Evolutionary conservation across 2,329 filamentous ascomycete genomes (phyloP).

Genomic region (Colletotrichum caudatum): DNA sequence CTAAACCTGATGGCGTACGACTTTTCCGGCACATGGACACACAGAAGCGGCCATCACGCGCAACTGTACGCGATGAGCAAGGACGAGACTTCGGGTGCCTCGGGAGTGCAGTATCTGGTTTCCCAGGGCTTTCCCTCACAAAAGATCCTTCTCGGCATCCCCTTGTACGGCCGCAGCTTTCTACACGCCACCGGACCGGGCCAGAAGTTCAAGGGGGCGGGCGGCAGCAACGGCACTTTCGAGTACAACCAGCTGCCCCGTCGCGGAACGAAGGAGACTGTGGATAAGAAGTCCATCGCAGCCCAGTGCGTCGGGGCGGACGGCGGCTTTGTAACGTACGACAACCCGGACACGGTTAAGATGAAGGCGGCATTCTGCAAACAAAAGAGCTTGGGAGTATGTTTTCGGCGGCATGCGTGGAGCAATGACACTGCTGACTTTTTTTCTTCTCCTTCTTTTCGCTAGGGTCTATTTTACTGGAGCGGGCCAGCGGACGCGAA

Average conservation of each 20-base stretch:
- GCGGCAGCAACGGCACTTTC: slow-evolving; percentile 77
- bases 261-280: slow-evolving; percentile 70
- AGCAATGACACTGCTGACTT: slow-evolving; percentile 9
- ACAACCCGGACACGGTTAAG: slow-evolving; percentile 80
- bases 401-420: slow-evolving; percentile 47
- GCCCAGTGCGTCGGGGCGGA: slow-evolving; percentile 80
- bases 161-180: slow-evolving; percentile 81
- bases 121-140: slow-evolving; percentile 74
- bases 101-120: slow-evolving; percentile 74
- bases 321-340: slow-evolving; percentile 83
- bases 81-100: slow-evolving; percentile 74
- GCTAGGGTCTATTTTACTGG: slow-evolving; percentile 85
- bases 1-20: slow-evolving; percentile 87
- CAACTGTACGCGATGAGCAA: slow-evolving; percentile 75
- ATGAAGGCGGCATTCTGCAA: slow-evolving; percentile 81
- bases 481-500: slow-evolving; percentile 78
- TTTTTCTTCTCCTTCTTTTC: not conserved
- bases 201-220: slow-evolving; percentile 66
- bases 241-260: slow-evolving; percentile 79
- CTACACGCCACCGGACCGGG: slow-evolving; percentile 73
- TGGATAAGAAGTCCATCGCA: slow-evolving; percentile 76
- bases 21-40: slow-evolving; percentile 78
- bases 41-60: slow-evolving; percentile 78
- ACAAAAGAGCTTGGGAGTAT: slow-evolving; percentile 74
- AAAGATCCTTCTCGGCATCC: slow-evolving; percentile 82